A percentile compares a stretch with the other conserved stretches of the same genome.
Conservation (phyloP, 352 stramenopile genomes). For the Phytophthora citrophthora region DNA sequence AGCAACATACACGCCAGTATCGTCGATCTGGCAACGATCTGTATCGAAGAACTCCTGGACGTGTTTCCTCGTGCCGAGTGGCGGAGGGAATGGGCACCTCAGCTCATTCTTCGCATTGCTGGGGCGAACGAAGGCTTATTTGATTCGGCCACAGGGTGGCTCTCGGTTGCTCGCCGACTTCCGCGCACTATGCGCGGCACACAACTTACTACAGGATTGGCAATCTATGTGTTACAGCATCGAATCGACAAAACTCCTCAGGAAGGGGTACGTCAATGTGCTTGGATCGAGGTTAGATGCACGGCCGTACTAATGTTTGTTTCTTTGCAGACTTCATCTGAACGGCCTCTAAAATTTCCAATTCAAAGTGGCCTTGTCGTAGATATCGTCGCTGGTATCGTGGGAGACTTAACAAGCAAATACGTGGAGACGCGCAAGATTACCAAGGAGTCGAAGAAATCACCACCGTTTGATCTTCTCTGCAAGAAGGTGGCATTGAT, state of each 20-base stretch:
- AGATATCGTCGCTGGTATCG: conserved; percentile 81
- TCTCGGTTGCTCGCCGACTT: conserved; percentile 73
- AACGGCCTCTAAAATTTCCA: conserved; percentile 81
- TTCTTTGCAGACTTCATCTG: conserved; percentile 42
- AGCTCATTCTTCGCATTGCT: conserved; percentile 82
- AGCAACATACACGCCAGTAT: conserved; percentile 75
- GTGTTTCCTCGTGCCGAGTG: conserved; percentile 72
- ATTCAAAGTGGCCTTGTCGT: conserved; percentile 80
- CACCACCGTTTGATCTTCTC: conserved; percentile 70
- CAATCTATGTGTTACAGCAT: conserved; percentile 84
- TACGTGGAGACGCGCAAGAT: conserved; percentile 65
- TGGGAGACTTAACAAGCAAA: conserved; percentile 78
- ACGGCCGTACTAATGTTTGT: conserved; percentile 1
- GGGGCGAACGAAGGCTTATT: conserved; percentile 81
- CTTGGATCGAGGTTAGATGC: background rate
- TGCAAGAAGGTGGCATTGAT: conserved; percentile 88
- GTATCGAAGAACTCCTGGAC: conserved; percentile 83
- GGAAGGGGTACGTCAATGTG: conserved; percentile 45
- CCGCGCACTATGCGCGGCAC: conserved; percentile 76
- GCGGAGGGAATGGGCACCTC: conserved; percentile 76
- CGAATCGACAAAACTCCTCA: conserved; percentile 66
- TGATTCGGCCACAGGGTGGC: conserved; percentile 74
- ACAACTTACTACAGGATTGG: conserved; percentile 75
- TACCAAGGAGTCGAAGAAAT: conserved; percentile 39
- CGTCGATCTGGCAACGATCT: conserved; percentile 77